Conservation (phyloP, 805 yeast species). For the Candida schatavii region DNA sequence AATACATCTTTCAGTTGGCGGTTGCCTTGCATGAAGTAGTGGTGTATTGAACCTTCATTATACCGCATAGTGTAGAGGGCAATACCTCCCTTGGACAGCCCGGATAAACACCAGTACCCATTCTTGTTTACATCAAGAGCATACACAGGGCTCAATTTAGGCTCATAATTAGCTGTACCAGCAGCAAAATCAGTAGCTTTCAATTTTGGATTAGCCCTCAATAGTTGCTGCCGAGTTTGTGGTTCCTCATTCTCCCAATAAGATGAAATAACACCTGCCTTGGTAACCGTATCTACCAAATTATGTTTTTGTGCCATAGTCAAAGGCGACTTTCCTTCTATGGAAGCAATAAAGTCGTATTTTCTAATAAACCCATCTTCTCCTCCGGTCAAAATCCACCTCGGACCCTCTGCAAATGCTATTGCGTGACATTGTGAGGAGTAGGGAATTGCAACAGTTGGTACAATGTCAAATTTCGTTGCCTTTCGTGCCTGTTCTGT, state of each 20-base stretch:
- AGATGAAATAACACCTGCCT: constrained; percentile 77
- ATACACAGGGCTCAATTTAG: constrained; percentile 78
- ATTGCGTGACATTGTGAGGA: constrained; percentile 74
- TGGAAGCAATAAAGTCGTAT: constrained; percentile 79
- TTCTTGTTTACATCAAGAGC: constrained; percentile 81
- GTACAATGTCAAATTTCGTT: constrained; percentile 65
- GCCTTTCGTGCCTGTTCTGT: constrained; percentile 48
- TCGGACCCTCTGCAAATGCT: constrained; percentile 74
- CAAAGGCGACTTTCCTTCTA: constrained; percentile 81
- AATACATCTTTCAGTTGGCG: constrained; percentile 23
- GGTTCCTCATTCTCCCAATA: constrained; percentile 99
- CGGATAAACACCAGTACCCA: constrained; percentile 81
- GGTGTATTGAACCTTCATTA: constrained; percentile 76
- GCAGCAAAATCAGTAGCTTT: constrained; percentile 32
- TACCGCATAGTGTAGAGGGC: constrained; percentile 78
- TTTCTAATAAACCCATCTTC: constrained; percentile 92
- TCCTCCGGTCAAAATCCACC: constrained; percentile 91
- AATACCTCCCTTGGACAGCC: constrained; percentile 82
- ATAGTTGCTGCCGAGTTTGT: constrained; percentile 39
- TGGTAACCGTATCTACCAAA: constrained; percentile 77
- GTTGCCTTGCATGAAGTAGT: constrained; percentile 52
- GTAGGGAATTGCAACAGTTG: constrained; percentile 86
- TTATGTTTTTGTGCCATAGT: constrained; percentile 92
- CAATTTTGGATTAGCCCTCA: constrained; percentile 32
- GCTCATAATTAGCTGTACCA: constrained; percentile 48